Evolutionary conservation across 345 rosid genomes (phyloP), one percentile per base, ranked within the genome.

Genomic region (Lumnitzera littorea): DNA sequence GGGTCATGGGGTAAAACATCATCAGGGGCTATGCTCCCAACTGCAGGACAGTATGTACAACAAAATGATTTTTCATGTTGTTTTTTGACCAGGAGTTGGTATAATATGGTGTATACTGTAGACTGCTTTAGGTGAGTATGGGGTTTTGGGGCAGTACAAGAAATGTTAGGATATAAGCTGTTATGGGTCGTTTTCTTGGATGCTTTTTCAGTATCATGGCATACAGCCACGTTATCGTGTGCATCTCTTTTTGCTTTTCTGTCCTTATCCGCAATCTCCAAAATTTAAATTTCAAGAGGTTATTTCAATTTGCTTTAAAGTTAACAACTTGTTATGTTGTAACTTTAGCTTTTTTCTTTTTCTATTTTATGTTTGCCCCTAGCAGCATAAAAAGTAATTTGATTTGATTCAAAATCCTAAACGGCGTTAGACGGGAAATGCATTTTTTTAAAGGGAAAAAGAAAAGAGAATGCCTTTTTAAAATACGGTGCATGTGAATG

Each of bases 101-200:
- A 13, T 25, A 29, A 43, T 27, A 27, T 20, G 20, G 20, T 20
- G 31, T 48, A 36, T 24, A 46, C 8, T 46, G 5, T 54, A 60
- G 54, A 51, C 63, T 64, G 55, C 51, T 50, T 70, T 50, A 0
- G 1, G 25, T 48, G 31, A 15, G 64, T 24, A 48, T 29, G 41
- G 41, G 16, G 46, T 53, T 60, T 25, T 14, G 16, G 23, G 23
- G 56, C 17, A 3, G 11, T 1, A 25, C 46, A 41, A 16, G n/a
- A 17, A 16, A n/a, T 31, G 48, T 49, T 27, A 57, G 49, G 17
- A 8, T 51, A 13, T 49, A 56, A 60, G 63, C 51, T 60, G 63
- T 56, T 64, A 51, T 0, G 60, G 54, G 70, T 68, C 73, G 23
- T 52, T 73, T 67, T 68, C 77, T 36, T 5, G 13, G 54, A 43